Evolutionary conservation across 2,329 filamentous ascomycete species (phyloP).

Genomic region (Decorospora gaudefroyi): DNA sequence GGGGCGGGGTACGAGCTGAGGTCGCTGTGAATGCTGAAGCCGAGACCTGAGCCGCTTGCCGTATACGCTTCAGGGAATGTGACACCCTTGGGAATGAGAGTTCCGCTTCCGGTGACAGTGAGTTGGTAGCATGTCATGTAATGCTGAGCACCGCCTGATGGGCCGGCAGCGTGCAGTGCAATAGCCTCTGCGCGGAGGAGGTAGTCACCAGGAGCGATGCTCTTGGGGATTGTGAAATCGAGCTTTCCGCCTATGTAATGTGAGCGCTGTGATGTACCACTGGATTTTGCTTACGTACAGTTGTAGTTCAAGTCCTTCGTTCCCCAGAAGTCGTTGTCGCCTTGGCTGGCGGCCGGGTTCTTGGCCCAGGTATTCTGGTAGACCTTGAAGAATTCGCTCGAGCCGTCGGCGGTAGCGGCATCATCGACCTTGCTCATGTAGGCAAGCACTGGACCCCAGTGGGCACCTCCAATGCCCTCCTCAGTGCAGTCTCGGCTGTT

Average conservation of each 20-base stretch:
- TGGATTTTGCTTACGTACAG: conserved; percentile 14
- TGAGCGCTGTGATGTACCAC: neutral
- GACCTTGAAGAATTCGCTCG: conserved; percentile 57
- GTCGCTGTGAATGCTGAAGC: conserved; percentile 51
- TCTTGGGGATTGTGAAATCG: conserved; percentile 46
- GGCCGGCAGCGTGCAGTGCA: conserved; percentile 50
- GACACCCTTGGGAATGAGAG: conserved; percentile 49
- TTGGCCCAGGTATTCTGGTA: conserved; percentile 49
- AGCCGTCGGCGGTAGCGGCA: conserved; percentile 50
- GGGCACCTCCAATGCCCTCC: conserved; percentile 44
- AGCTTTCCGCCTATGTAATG: conserved; percentile 26
- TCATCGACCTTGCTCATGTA: conserved; percentile 54
- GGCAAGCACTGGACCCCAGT: conserved; percentile 59
- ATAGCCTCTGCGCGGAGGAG: conserved; percentile 54
- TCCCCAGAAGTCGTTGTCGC: conserved; percentile 48
- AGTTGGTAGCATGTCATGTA: conserved; percentile 55
- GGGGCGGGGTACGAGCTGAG: conserved; percentile 50
- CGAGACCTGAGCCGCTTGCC: conserved; percentile 49
- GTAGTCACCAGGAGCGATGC: conserved; percentile 51
- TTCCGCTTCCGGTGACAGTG: conserved; percentile 46
- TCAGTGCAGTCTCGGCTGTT: conserved; percentile 29
- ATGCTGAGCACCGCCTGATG: conserved; percentile 51
- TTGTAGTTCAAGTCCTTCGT: conserved; percentile 52
- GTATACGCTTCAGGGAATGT: conserved; percentile 54
- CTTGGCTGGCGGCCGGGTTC: conserved; percentile 44